Evolutionary conservation across 805 yeast genomes (phyloP).

Genomic region (Ogataea pini): DNA sequence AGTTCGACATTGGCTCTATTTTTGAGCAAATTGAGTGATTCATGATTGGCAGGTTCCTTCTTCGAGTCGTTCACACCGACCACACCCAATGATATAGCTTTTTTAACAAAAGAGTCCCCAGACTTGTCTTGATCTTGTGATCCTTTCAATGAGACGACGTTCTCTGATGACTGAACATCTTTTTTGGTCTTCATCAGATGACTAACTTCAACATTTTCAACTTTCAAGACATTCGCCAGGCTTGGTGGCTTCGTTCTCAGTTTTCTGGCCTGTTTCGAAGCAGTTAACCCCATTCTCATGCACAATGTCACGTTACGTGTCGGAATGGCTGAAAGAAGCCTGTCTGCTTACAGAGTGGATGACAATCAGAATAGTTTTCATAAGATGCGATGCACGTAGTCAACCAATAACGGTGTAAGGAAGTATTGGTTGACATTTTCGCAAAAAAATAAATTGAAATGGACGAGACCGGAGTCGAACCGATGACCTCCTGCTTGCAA

Average conservation of each 20-base stretch:
- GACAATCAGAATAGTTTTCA: no score
- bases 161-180: background rate
- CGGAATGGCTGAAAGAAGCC: no score
- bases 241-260: conserved; percentile 10
- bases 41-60: conserved; percentile 20
- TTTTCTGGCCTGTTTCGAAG: conserved; percentile 26
- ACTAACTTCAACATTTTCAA: background rate
- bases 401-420: background rate
- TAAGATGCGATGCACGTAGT: no score
- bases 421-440: no score
- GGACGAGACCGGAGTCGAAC: conserved; percentile 82
- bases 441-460: conserved; percentile 24
- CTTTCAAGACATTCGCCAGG: conserved; percentile 14
- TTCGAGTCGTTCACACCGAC: conserved; percentile 22
- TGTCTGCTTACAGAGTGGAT: no score
- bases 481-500: conserved; percentile 78
- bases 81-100: conserved; percentile 29
- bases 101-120: conserved; percentile 11
- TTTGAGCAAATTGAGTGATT: conserved; percentile 25
- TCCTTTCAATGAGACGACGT: background rate
- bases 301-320: background rate
- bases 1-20: conserved; percentile 27
- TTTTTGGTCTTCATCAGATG: background rate
- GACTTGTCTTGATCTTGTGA: background rate
- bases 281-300: conserved; percentile 27